Evolutionary conservation across 2,329 filamentous ascomycete species (phyloP).

Genomic region (Penicillium sp.): DNA sequence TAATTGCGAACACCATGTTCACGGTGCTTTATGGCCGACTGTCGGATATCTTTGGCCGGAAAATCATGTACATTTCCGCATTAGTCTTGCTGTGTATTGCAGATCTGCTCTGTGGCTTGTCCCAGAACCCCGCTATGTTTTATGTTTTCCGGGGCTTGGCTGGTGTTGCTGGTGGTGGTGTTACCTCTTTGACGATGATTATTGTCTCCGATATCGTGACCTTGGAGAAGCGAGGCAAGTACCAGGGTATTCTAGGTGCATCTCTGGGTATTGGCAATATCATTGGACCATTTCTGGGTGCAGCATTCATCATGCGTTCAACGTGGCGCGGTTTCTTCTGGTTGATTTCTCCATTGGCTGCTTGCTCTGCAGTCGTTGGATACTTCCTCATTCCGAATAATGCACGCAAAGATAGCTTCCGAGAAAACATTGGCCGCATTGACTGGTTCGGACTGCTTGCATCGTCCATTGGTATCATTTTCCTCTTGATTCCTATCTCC

Average conservation of each 20-base stretch:
- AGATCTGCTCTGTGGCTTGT: constrained; percentile 59
- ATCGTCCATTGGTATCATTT: constrained; percentile 55
- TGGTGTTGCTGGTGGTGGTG: constrained; percentile 61
- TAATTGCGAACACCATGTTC: constrained; percentile 64
- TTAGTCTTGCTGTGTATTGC: constrained; percentile 54
- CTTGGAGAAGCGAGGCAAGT: constrained; percentile 58
- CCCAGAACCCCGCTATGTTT: constrained; percentile 55
- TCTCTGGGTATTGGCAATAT: constrained; percentile 48
- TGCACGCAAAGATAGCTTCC: constrained; percentile 47
- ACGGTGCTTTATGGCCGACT: constrained; percentile 63
- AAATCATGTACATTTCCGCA: constrained; percentile 55
- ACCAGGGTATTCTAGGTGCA: constrained; percentile 47
- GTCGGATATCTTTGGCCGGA: constrained; percentile 61
- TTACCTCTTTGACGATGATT: constrained; percentile 59
- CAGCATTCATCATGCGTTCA: constrained; percentile 43
- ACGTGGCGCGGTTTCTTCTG: constrained; percentile 51
- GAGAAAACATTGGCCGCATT: constrained; percentile 53
- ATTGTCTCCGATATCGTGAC: constrained; percentile 61
- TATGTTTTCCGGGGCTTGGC: constrained; percentile 61
- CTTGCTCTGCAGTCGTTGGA: constrained; percentile 47
- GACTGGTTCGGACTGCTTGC: constrained; percentile 59
- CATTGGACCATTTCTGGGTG: constrained; percentile 48
- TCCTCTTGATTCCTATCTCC: constrained; percentile 63
- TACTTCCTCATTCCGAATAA: constrained; percentile 54
- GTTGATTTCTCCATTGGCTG: constrained; percentile 53